phyloP scores from a whole-genome alignment of 208 protist genomes.

The Trypanosoma mega region DNA sequence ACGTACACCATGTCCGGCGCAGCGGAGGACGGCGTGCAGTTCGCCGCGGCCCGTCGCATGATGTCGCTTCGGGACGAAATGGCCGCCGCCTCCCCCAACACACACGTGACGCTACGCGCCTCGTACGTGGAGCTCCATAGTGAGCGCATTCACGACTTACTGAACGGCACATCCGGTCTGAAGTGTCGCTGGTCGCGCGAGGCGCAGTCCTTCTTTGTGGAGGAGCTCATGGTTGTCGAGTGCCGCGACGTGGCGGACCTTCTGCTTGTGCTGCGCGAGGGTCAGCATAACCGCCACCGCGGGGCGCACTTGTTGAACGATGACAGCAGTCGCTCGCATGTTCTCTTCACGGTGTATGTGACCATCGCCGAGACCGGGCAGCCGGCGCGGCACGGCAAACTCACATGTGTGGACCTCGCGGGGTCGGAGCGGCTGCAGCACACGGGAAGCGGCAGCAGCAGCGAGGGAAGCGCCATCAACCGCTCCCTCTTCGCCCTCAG shows the following conservation, averaged over 20 bases:
- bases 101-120: conserved; percentile 37
- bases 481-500: conserved; percentile 88
- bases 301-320: conserved; percentile 79
- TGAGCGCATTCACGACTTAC: conserved; percentile 82
- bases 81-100: background rate
- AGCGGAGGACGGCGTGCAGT: conserved; percentile 73
- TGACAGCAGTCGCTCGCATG: conserved; percentile 90
- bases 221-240: conserved; percentile 81
- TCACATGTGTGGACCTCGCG: conserved; percentile 93
- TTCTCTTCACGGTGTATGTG: conserved; percentile 86
- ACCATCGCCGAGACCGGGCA: conserved; percentile 29
- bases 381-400: conserved; percentile 58
- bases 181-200: conserved; percentile 75
- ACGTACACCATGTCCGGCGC: conserved; percentile 87
- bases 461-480: conserved; percentile 90
- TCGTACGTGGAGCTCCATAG: conserved; percentile 90
- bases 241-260: conserved; percentile 73
- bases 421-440: conserved; percentile 91
- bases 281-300: conserved; percentile 71
- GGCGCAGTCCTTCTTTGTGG: conserved; percentile 79
- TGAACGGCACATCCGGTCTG: conserved; percentile 52
- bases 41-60: conserved; percentile 56
- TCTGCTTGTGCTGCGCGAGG: conserved; percentile 77
- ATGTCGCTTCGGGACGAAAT: conserved; percentile 30
- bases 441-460: conserved; percentile 61